A percentile compares a stretch with the other conserved stretches of the same genome.
These are phyloP conservation scores for Helminthosporium solani DNA, from an alignment of 2,329 filamentous ascomycete genomes.

Conservation along the genomic window DNA sequence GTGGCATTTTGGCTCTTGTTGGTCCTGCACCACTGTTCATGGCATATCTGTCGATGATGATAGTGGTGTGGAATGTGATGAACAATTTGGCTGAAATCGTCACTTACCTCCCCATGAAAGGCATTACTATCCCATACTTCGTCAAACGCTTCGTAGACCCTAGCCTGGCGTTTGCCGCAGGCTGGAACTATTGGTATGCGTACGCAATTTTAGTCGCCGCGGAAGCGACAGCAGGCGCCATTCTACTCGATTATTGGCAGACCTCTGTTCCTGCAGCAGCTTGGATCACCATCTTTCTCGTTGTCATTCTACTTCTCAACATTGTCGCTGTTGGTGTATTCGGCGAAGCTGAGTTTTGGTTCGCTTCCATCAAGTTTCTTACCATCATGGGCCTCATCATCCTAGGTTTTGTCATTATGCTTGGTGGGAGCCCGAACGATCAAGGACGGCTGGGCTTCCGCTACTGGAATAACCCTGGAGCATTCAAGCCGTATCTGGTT, in stretches of 20 bases:
- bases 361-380: constrained; percentile 53
- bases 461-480: constrained; percentile 69
- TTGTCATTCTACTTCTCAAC: constrained; percentile 38
- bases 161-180: constrained; percentile 38
- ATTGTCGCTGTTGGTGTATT: constrained; percentile 39
- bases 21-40: constrained; percentile 41
- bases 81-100: constrained; percentile 45
- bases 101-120: constrained; percentile 43
- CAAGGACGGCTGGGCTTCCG: constrained; percentile 55
- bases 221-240: constrained; percentile 35
- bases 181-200: constrained; percentile 39
- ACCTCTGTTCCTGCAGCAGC: constrained; percentile 34
- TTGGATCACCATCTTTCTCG: constrained; percentile 41
- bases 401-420: constrained; percentile 39
- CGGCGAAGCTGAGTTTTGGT: constrained; percentile 54
- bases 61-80: constrained; percentile 44
- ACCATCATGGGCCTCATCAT: constrained; percentile 41
- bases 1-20: constrained; percentile 33
- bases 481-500: constrained; percentile 51
- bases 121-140: constrained; percentile 42
- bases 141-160: constrained; percentile 52
- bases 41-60: constrained; percentile 41
- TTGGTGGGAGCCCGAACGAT: constrained; percentile 37
- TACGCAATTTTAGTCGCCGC: constrained; percentile 40
- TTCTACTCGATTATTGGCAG: constrained; percentile 40